Evolutionary conservation across 2,329 filamentous ascomycete species (phyloP).

Genomic region (Lecanicillium sp.): DNA sequence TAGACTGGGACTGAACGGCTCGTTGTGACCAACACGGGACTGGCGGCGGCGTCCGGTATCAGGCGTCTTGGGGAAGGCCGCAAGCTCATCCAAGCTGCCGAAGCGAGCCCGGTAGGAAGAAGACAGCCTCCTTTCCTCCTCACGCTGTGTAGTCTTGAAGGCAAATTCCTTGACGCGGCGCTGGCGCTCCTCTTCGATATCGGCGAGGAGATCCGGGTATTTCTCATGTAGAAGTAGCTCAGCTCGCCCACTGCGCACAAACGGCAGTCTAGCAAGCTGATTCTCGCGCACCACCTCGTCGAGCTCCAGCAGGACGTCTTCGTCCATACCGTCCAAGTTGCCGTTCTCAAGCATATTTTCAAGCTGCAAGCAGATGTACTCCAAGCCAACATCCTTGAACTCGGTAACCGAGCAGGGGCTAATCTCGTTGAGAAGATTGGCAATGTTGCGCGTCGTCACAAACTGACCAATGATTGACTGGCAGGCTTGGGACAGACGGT

Average conservation of each 20-base stretch:
- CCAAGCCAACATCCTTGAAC: slow-evolving; percentile 82
- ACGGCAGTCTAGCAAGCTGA: slow-evolving; percentile 70
- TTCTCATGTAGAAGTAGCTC: slow-evolving; percentile 60
- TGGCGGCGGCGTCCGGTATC: slow-evolving; percentile 42
- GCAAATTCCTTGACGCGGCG: slow-evolving; percentile 71
- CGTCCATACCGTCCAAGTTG: slow-evolving; percentile 77
- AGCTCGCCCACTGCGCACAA: slow-evolving; percentile 68
- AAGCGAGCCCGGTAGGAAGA: slow-evolving; percentile 55
- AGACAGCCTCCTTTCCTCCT: slow-evolving; percentile 58
- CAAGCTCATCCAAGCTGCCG: slow-evolving; percentile 60
- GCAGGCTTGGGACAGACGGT: slow-evolving; percentile 82
- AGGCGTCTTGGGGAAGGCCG: slow-evolving; percentile 31
- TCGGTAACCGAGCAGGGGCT: slow-evolving; percentile 74
- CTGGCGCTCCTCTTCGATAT: slow-evolving; percentile 63
- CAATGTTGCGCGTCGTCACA: slow-evolving; percentile 80
- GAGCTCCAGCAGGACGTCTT: slow-evolving; percentile 73
- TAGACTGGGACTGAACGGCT: slow-evolving; percentile 59
- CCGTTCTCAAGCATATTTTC: slow-evolving; percentile 90
- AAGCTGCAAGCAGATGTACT: slow-evolving; percentile 87
- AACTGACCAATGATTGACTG: slow-evolving; percentile 78
- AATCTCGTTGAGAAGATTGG: slow-evolving; percentile 77
- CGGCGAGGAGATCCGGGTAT: slow-evolving; percentile 55
- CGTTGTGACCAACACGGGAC: slow-evolving; percentile 43
- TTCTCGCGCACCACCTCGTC: slow-evolving; percentile 76
- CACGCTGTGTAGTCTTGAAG: slow-evolving; percentile 56